Evolutionary conservation across 768 basidiomycete species (phyloP).

Genomic region (Naganishia vaughanmartiniae): DNA sequence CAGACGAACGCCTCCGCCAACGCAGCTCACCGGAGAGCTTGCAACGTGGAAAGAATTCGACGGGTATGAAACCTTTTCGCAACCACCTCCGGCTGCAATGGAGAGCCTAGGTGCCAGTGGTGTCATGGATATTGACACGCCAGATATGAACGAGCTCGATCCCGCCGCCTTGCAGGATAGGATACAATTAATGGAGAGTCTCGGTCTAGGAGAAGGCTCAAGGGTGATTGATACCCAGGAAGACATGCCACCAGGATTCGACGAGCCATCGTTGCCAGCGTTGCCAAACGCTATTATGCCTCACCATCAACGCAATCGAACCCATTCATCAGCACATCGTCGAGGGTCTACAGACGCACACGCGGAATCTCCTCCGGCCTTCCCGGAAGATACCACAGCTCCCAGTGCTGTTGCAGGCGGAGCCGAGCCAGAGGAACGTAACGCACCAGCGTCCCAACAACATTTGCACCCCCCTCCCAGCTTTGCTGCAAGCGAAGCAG

Average conservation of each 20-base stretch:
- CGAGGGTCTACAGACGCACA: constrained; percentile 10
- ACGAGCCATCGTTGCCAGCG: constrained; percentile 50
- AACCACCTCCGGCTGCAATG: constrained; percentile 43
- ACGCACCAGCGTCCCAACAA: background rate
- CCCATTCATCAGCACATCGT: background rate
- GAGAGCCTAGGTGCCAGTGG: constrained; percentile 45
- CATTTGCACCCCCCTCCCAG: constrained; percentile 34
- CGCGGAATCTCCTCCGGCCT: constrained; percentile 23
- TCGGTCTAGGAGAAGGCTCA: constrained; percentile 50
- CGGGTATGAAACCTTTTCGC: constrained; percentile 51
- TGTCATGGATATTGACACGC: constrained; percentile 43
- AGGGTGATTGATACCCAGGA: constrained; percentile 49
- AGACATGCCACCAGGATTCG: constrained; percentile 51
- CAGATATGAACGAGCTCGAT: constrained; percentile 36
- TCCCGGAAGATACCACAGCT: constrained; percentile 1
- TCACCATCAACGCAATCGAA: constrained; percentile 22
- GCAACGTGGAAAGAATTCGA: constrained; percentile 42
- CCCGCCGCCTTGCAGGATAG: constrained; percentile 6
- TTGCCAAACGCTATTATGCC: constrained; percentile 40
- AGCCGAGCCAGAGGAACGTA: background rate
- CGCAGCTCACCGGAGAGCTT: constrained; percentile 25
- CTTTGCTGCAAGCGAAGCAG: constrained; percentile 44
- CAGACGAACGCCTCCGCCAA: constrained; percentile 19
- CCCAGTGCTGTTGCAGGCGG: background rate
- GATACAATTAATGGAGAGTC: constrained; percentile 39